Percentiles rank a stretch among this genome's conserved stretches.
These are phyloP conservation scores for Colletotrichum costaricense DNA, from an alignment of 2,329 filamentous ascomycete genomes.

Conservation along the genomic window DNA sequence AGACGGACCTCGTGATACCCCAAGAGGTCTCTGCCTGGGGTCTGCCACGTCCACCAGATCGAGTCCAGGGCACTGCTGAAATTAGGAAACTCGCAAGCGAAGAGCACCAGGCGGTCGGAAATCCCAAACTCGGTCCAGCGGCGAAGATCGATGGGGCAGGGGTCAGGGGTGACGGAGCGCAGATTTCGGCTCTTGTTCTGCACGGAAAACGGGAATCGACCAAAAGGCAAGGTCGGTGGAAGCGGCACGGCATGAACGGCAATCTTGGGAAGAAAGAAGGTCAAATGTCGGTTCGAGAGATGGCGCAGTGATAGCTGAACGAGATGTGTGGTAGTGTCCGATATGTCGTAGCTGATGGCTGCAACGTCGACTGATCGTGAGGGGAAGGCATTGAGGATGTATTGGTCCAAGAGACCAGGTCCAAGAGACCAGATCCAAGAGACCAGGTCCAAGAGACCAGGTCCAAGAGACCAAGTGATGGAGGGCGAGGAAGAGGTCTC, in stretches of 20 bases:
- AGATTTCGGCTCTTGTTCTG: constrained; percentile 28
- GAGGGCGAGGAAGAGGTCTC: neutral
- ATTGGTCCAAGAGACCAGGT: neutral
- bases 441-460: neutral
- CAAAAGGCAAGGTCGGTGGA: neutral
- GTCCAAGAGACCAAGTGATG: neutral
- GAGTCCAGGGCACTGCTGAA: constrained; percentile 2
- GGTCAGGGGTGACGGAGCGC: constrained; percentile 15
- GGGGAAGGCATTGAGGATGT: neutral
- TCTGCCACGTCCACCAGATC: constrained; percentile 6
- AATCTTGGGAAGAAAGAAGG: neutral
- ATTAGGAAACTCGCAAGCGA: constrained; percentile 10
- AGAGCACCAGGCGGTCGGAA: constrained; percentile 22
- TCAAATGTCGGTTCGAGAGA: neutral
- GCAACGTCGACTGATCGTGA: neutral
- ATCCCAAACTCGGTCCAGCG: constrained; percentile 13
- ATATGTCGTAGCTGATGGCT: neutral
- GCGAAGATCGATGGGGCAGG: constrained; percentile 13
- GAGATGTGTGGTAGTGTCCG: neutral
- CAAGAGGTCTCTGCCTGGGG: neutral
- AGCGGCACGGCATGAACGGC: constrained; percentile 5
- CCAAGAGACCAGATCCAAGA: too few species aligned
- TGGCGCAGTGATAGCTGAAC: neutral
- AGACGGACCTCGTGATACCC: constrained; percentile 2
- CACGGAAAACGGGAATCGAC: constrained; percentile 4